Evolutionary conservation across 2,329 filamentous ascomycete species (phyloP).

Genomic region (Dactylellina sp.): DNA sequence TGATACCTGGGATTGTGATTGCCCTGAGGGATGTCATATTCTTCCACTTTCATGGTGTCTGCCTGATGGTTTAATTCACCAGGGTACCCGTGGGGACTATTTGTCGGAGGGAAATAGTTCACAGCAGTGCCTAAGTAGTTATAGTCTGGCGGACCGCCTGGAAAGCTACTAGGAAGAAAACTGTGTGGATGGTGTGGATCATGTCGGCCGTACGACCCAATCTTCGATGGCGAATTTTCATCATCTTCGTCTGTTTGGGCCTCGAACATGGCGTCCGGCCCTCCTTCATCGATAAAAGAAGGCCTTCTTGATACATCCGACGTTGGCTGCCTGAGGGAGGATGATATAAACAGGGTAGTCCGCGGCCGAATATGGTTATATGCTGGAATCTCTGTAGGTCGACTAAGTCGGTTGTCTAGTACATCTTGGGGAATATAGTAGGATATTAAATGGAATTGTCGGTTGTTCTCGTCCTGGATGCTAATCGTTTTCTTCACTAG

Average conservation of each 20-base stretch:
- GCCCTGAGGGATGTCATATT: slow-evolving; percentile 45
- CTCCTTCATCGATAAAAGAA: slow-evolving; percentile 54
- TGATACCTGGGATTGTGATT: slow-evolving; percentile 45
- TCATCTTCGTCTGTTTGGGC: slow-evolving; percentile 53
- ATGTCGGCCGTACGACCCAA: slow-evolving; percentile 44
- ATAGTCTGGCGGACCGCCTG: slow-evolving; percentile 50
- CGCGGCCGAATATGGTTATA: slow-evolving; percentile 43
- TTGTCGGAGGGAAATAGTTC: slow-evolving; percentile 48
- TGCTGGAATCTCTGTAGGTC: slow-evolving; percentile 69
- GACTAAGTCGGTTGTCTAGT: slow-evolving; percentile 70
- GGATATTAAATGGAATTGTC: slow-evolving; percentile 82
- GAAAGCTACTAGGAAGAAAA: slow-evolving; percentile 53
- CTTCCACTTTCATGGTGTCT: slow-evolving; percentile 46
- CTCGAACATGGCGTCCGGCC: slow-evolving; percentile 44
- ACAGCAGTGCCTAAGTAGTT: slow-evolving; percentile 45
- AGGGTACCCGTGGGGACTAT: slow-evolving; percentile 46
- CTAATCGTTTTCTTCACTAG: slow-evolving; percentile 94
- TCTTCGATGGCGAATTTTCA: slow-evolving; percentile 44
- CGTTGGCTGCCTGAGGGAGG: slow-evolving; percentile 51
- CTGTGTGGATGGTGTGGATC: slow-evolving; percentile 47
- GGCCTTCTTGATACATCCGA: slow-evolving; percentile 50
- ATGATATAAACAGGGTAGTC: slow-evolving; percentile 46
- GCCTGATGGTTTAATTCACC: slow-evolving; percentile 34
- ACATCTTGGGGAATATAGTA: slow-evolving; percentile 89
- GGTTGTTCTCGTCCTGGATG: slow-evolving; percentile 77